Evolutionary conservation across 2,329 filamentous ascomycete species (phyloP), one percentile per base, ranked within the genome.

Genomic region (Aureobasidium subglaciale): DNA sequence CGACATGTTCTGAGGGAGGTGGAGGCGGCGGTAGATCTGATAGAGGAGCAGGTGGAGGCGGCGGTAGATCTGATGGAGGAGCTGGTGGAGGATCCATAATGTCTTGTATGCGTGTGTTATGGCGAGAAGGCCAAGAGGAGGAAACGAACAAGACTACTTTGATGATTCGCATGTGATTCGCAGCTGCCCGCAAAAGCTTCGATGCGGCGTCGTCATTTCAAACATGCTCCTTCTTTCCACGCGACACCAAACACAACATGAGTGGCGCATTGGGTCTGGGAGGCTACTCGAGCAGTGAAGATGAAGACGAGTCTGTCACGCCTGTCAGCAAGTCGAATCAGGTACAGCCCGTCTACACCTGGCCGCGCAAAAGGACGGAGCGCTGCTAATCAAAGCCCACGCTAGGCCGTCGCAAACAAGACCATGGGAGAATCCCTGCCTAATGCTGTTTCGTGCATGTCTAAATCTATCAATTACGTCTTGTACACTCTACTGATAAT

Each of bases 201-300:
- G 22, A 32, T 13, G 15, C 9, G 22, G 29, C 30, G 11, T 25
- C 45, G 45, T 49, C 45, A 49, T 49, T 49, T 24, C 24, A 24
- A 2, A 29, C 5, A 9, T 18, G 32, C 32, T 22, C 35, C 18
- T 40, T 24, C 24, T 32, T n/a, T 40, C 11, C 27, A 32, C 35
- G 5, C 32, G 4, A 10, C 25, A 52, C 10, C 25, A 30, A 48
- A 11, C 6, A 32, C 20, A 41, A 40, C 25, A 49, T 40, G 45
- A 70, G 68, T 63, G 64, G 59, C 43, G 62, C 59, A 1, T 70
- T 77, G 30, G 72, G 75, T 49, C 67, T 73, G 32, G 64, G 68
- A 49, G 73, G 70, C 43, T 73, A 74, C 58, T 73, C 65, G 22
- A 77, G 74, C 61, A 76, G 75, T 59, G 74, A 76, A 24, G 75